These are phyloP conservation scores for Teunomyces panamensis DNA, from an alignment of 805 yeast species.

Conservation along the genomic window DNA sequence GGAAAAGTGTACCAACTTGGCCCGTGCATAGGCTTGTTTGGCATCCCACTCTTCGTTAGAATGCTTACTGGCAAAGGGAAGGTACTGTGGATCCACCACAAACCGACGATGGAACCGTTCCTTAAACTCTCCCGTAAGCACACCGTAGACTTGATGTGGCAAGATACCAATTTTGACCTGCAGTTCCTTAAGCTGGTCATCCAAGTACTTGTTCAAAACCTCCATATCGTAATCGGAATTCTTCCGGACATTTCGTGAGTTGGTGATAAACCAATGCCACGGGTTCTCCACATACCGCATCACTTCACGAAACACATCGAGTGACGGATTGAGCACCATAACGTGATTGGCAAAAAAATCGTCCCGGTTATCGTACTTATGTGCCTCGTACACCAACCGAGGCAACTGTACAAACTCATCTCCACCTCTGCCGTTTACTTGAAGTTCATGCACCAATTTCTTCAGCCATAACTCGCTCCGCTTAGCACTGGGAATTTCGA, in stretches of 20 bases:
- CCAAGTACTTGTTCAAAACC: conserved; percentile 44
- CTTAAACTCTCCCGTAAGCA: conserved; percentile 49
- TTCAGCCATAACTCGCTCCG: conserved; percentile 10
- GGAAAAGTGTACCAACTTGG: conserved; percentile 57
- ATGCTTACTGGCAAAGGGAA: conserved; percentile 24
- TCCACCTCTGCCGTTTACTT: neutral
- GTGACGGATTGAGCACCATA: conserved; percentile 59
- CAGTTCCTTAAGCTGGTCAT: conserved; percentile 40
- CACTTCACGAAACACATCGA: conserved; percentile 19
- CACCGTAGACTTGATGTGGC: conserved; percentile 53
- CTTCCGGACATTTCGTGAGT: conserved; percentile 18
- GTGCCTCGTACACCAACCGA: conserved; percentile 18
- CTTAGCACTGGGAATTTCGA: conserved; percentile 13
- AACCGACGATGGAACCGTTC: conserved; percentile 37
- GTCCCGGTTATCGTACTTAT: conserved; percentile 25
- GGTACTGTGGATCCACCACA: conserved; percentile 43
- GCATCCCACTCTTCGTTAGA: conserved; percentile 33
- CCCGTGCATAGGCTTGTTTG: conserved; percentile 18
- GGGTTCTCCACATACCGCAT: conserved; percentile 25
- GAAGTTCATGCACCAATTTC: conserved; percentile 8
- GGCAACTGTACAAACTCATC: conserved; percentile 15
- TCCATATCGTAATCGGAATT: conserved; percentile 55
- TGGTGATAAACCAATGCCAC: conserved; percentile 24
- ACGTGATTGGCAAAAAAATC: conserved; percentile 44
- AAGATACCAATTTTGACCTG: conserved; percentile 30